Base-by-base conservation (phyloP, 257 asterid genomes). In the Anisodus acutangulus region DNA sequence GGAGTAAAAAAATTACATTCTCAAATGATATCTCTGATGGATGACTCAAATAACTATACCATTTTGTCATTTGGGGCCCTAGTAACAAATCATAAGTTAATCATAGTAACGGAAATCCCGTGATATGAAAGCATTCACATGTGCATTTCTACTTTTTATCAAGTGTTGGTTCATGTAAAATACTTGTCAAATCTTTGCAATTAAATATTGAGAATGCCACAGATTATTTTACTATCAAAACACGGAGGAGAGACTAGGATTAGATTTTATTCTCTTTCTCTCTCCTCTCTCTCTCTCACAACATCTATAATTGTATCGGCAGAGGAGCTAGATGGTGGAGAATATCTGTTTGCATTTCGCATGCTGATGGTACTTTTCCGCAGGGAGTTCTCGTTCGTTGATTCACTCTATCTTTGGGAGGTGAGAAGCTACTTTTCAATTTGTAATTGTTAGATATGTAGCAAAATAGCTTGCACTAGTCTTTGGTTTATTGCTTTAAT, bases 281-380 rank as follows among this genome's bases (percentile, higher is more conserved):
- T 74, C 22, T 57, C 54, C 55, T 79, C 79, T 80, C 54, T 54
- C 70, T 58, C 78, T 85, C 69, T 80, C 79, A 51, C 72, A 82
- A 82, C 78, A 68, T 66, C 84, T 22, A 41, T 83, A 22, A 86
- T 86, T 89, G 74, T 80, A 80, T 87, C 85, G 86, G 86, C 92
- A 95, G 99, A 94, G 98, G 97, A 93, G 82, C 90, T 95, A 86
- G 99, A 94, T 87, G 99, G 98, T 16, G 99, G 99, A 82, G 98
- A 95, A 82, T 95, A 95, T 89, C 88, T 95, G 80, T 95, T 95
- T 83, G 99, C 99, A 69, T 93, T 95, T 87, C 98, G 99, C 67
- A 95, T 95, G 99, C 90, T 94, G 89, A 95, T 95, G 99, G 98
- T 94, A 81, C 93, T 95, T 83, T 95, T 95, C 57, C 94, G 98